Evolutionary conservation across 331 rosid species (phyloP), one percentile per base, ranked within the genome.

Genomic region (Quercus tomentella): DNA sequence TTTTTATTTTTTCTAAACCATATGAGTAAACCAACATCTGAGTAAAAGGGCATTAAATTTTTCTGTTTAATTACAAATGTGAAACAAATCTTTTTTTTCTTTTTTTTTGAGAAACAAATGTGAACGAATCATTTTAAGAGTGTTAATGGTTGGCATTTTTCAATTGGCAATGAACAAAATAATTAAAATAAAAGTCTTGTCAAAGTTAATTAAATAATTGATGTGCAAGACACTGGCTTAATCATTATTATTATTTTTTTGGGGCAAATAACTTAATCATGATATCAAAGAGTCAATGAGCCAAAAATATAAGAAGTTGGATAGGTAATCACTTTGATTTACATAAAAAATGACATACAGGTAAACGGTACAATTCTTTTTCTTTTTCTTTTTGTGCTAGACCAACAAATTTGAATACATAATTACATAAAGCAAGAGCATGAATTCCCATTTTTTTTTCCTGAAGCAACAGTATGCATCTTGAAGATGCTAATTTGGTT

Each of bases 401-500:
- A 57, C 67, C 33, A 60, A 60, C 67, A 31, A 66, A 33, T 26
- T 1, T 5, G 37, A 5, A 26, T 26, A 62, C 14, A 25, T 26
- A 26, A 67, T 33, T 67, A 7, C 52, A n/a, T 67, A 22, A 33
- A 7, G 49, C 26, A 67, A 20, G 72, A 17, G 17, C 16, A 18
- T 33, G 26, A 33, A 67, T 2, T 7, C 52, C 26, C 12, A 0
- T 16, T 26, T 18, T 67, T 18, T 67, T 67, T 0, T 35, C 25
- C 16, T 20, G n/a, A 1, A 35, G 72, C 25, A 67, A 33, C 72
- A 33, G 17, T 18, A 33, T 55, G 62, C 55, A 76, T 14, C 63
- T 74, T 74, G 21, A 31, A 28, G 31, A 33, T 55, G 62, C 35
- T 72, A 79, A 81, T 83, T 82, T 79, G 72, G 60, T 56, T 85